These are phyloP conservation scores for Penicillium palitans DNA, from an alignment of 2,329 filamentous ascomycete species.

Conservation along the genomic window DNA sequence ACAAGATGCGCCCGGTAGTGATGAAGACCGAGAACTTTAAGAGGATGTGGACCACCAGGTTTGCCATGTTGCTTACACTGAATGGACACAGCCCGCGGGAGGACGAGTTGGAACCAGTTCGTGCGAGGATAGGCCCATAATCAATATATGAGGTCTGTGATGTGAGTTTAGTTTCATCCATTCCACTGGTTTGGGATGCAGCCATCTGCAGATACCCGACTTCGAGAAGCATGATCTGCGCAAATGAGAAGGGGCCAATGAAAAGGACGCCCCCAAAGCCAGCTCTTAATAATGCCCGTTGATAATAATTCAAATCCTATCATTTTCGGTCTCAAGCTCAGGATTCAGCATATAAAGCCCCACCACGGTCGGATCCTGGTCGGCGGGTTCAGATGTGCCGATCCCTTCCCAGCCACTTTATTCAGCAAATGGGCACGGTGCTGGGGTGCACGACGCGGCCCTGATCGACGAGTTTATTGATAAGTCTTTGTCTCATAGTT, in stretches of 20 bases:
- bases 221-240: not conserved
- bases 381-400: slow-evolving; percentile 20
- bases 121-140: slow-evolving; percentile 8
- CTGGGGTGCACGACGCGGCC: slow-evolving; percentile 19
- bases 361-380: slow-evolving; percentile 13
- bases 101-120: slow-evolving; percentile 13
- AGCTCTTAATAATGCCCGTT: slow-evolving; percentile 9
- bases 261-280: not conserved
- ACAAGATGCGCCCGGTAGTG: not conserved
- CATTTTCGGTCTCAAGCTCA: slow-evolving; percentile 20
- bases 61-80: not conserved
- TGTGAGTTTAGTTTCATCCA: slow-evolving; percentile 9
- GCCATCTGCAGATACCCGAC: slow-evolving; percentile 13
- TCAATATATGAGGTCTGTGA: slow-evolving; percentile 15
- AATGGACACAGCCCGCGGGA: slow-evolving; percentile 15
- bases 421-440: slow-evolving; percentile 15
- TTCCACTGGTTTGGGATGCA: slow-evolving; percentile 20
- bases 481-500: slow-evolving; percentile 19
- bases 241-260: slow-evolving; percentile 15
- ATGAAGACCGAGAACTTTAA: not conserved
- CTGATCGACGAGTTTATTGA: slow-evolving; percentile 14
- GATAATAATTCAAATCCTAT: slow-evolving; percentile 19
- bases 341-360: slow-evolving; percentile 21
- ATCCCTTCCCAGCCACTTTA: slow-evolving; percentile 24
- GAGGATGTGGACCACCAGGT: slow-evolving; percentile 15